Percentiles rank a stretch among this genome's conserved stretches.
phyloP scores from a whole-genome alignment of 305 asterid species.

The Nicotiana rustica region DNA sequence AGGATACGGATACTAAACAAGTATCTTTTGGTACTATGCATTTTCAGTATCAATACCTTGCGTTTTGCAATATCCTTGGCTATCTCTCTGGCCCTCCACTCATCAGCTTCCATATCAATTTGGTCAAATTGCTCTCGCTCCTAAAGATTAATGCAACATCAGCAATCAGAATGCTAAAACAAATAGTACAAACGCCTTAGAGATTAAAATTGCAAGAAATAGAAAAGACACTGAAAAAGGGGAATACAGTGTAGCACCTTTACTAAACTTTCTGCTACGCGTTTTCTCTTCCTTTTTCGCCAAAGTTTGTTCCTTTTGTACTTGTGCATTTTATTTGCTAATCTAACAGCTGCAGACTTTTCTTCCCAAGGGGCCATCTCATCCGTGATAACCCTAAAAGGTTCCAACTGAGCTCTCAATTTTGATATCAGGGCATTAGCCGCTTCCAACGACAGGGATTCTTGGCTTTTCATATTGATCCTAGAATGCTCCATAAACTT shows the following conservation, averaged over 20 bases:
- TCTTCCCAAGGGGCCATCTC: constrained; percentile 89
- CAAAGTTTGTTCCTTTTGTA: constrained; percentile 84
- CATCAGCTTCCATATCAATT: constrained; percentile 88
- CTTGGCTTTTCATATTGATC: constrained; percentile 56
- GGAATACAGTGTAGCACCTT: constrained; percentile 52
- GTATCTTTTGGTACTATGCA: neutral
- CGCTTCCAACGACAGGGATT: constrained; percentile 59
- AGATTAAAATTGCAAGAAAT: constrained; percentile 18
- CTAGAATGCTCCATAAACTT: constrained; percentile 53
- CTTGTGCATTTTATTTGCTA: constrained; percentile 74
- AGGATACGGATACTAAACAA: neutral
- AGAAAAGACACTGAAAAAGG: neutral
- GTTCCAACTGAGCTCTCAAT: constrained; percentile 80
- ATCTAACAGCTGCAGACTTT: constrained; percentile 70
- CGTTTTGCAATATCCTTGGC: constrained; percentile 84
- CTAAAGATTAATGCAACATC: constrained; percentile 49
- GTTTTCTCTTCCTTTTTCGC: constrained; percentile 83
- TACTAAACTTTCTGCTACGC: constrained; percentile 65
- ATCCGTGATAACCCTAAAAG: constrained; percentile 76
- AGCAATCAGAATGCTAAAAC: constrained; percentile 11
- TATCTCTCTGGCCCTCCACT: constrained; percentile 88
- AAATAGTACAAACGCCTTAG: neutral
- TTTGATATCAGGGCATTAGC: constrained; percentile 70
- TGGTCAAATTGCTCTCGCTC: constrained; percentile 69
- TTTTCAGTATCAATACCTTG: constrained; percentile 62